Percentiles rank a stretch among this genome's conserved stretches.
These are phyloP conservation scores for Microthlaspi erraticum DNA, from an alignment of 345 rosid genomes.

Conservation along the genomic window DNA sequence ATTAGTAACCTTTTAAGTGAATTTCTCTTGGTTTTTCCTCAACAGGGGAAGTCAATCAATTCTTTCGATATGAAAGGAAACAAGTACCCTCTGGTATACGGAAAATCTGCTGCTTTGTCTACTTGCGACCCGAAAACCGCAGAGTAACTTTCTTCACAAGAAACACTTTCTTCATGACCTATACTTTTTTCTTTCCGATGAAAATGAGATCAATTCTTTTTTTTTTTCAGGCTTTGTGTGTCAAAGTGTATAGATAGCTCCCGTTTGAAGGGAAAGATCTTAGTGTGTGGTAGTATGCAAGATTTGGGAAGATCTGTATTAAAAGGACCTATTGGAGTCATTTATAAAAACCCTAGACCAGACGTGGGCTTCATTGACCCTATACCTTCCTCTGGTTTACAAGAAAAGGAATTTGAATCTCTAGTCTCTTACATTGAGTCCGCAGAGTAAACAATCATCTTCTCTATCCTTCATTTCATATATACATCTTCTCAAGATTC, in stretches of 20 bases:
- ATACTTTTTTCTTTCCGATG: not conserved
- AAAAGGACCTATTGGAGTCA: conserved; percentile 37
- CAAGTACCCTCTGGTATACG: conserved; percentile 42
- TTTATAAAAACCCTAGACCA: not conserved
- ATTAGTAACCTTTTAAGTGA: not conserved
- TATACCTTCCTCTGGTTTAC: conserved; percentile 37
- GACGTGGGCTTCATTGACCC: conserved; percentile 24
- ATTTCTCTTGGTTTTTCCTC: not conserved
- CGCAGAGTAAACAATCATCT: conserved; percentile 36
- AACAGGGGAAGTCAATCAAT: conserved; percentile 54
- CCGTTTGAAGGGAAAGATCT: conserved; percentile 49
- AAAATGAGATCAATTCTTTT: not conserved
- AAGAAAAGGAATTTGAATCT: not conserved
- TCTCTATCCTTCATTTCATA: not conserved
- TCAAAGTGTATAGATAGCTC: conserved; percentile 5
- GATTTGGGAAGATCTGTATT: not conserved
- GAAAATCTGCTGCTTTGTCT: conserved; percentile 23
- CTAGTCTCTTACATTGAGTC: conserved; percentile 41
- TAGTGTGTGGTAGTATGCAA: conserved; percentile 18
- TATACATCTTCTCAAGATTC: not conserved
- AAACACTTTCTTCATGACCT: conserved; percentile 6
- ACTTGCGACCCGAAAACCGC: not conserved
- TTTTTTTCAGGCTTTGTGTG: conserved; percentile 30
- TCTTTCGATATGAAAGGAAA: conserved; percentile 40
- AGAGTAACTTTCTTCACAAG: conserved; percentile 5